Evolutionary conservation across 768 basidiomycete genomes (phyloP).

Genomic region (Leucocoprinus sp.): DNA sequence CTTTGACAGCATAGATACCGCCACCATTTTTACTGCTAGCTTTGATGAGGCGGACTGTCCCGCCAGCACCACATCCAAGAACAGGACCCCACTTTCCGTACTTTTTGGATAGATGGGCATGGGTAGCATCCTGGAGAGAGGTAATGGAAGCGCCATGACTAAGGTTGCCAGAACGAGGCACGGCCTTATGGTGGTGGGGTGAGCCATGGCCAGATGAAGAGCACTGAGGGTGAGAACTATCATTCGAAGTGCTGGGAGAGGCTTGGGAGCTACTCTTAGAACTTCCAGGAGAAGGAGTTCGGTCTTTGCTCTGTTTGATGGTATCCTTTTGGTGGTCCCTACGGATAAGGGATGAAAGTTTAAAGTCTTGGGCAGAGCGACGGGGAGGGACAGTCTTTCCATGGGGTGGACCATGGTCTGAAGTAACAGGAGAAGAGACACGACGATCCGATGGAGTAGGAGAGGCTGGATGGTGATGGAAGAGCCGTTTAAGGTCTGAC

Average conservation of each 20-base stretch:
- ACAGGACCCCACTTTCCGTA: constrained; percentile 99
- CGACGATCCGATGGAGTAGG: constrained; percentile 21
- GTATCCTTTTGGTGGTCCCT: constrained; percentile 14
- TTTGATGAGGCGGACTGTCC: constrained; percentile 95
- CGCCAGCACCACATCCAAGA: constrained; percentile 95
- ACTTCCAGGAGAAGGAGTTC: constrained; percentile 29
- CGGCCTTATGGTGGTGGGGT: constrained; percentile 9
- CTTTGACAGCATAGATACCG: constrained; percentile 90
- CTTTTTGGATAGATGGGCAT: constrained; percentile 94
- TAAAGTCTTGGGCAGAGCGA: constrained; percentile 22
- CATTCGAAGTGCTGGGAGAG: constrained; percentile 17
- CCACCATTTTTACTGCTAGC: constrained; percentile 75
- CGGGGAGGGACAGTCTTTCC: constrained; percentile 15
- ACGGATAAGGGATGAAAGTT: constrained; percentile 20
- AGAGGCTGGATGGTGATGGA: constrained; percentile 81
- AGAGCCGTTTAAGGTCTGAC: constrained; percentile 90
- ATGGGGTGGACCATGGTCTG: constrained; percentile 17
- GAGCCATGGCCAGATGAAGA: constrained; percentile 12
- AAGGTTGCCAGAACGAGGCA: constrained; percentile 18
- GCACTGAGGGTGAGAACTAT: constrained; percentile 16
- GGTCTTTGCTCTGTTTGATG: constrained; percentile 37
- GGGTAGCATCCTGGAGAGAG: constrained; percentile 74
- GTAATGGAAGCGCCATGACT: constrained; percentile 28
- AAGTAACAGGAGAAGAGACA: constrained; percentile 11
- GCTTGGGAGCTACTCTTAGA: constrained; percentile 18